A percentile compares a stretch with the other conserved stretches of the same genome.
Evolutionary conservation across 768 basidiomycete species (phyloP).

Genomic region (Tricholoma bakamatsutake): DNA sequence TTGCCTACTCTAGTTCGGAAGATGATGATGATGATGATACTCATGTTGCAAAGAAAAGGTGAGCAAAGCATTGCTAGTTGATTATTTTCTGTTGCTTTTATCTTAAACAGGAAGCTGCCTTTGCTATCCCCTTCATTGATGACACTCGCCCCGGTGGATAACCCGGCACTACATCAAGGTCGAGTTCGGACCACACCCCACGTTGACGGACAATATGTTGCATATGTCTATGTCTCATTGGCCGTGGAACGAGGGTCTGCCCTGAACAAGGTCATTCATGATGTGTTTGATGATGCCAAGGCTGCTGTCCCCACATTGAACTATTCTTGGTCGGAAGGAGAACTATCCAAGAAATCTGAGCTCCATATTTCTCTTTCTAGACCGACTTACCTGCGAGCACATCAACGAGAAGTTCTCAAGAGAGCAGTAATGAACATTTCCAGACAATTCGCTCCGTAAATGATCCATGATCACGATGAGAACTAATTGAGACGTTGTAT

Average conservation of each 20-base stretch:
- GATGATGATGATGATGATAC: constrained; percentile 34
- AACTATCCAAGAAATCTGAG: constrained; percentile 27
- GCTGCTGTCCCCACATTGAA: constrained; percentile 41
- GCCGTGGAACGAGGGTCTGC: constrained; percentile 34
- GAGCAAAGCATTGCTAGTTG: constrained; percentile 2
- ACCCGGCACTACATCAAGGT: constrained; percentile 82
- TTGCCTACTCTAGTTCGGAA: constrained; percentile 47
- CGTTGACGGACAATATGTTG: constrained; percentile 80
- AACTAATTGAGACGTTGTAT: not conserved
- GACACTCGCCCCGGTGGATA: constrained; percentile 49
- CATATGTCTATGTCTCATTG: constrained; percentile 73
- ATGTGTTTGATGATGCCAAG: constrained; percentile 40
- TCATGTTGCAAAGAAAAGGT: constrained; percentile 38
- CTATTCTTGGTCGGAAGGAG: constrained; percentile 28
- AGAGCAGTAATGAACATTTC: constrained; percentile 51
- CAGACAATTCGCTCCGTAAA: constrained; percentile 41
- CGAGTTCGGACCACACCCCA: constrained; percentile 69
- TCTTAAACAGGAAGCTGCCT: constrained; percentile 52
- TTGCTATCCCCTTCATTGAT: constrained; percentile 45
- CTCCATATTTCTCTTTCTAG: constrained; percentile 85
- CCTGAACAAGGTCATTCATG: constrained; percentile 41
- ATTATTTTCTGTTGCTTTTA: not conserved
- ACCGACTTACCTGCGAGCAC: constrained; percentile 71
- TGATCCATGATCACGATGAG: constrained; percentile 6
- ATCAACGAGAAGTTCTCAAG: constrained; percentile 74